A percentile compares a stretch with the other conserved stretches of the same genome.
Conservation (phyloP, 2,329 filamentous ascomycete species). For the Arthroderma sp. region DNA sequence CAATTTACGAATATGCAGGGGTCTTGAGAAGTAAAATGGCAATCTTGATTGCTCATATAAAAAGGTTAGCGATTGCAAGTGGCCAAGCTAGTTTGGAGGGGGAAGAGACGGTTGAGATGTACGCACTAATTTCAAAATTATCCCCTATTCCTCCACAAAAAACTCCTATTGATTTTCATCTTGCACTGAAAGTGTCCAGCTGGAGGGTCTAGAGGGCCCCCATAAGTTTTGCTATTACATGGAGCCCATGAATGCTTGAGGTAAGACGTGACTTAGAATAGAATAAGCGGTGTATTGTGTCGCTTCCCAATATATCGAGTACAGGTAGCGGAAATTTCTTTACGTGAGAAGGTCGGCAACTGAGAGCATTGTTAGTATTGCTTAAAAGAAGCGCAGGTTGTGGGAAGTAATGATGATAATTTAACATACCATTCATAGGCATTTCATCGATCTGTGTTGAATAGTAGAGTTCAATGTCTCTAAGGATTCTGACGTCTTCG, state of each 20-base stretch:
- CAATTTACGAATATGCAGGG: no score
- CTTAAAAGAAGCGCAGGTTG: neutral
- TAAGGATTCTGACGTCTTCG: constrained; percentile 91
- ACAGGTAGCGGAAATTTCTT: neutral
- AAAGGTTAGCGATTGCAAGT: no score
- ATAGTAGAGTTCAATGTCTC: constrained; percentile 95
- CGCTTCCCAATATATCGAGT: neutral
- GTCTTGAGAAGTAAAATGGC: no score
- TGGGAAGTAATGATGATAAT: neutral
- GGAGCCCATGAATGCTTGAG: no score
- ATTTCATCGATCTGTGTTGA: constrained; percentile 97
- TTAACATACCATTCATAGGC: constrained; percentile 76
- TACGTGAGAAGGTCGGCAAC: constrained; percentile 17
- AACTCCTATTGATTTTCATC: neutral
- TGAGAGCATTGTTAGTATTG: constrained; percentile 4
- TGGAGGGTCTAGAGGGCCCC: no score
- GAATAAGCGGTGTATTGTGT: no score
- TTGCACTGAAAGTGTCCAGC: neutral
- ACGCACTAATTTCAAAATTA: constrained; percentile 11
- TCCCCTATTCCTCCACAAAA: constrained; percentile 12
- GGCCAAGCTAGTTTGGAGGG: no score
- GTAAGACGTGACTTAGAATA: no score
- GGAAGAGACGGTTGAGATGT: neutral
- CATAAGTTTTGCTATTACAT: no score
- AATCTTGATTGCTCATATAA: no score